Percentiles rank a stretch among this genome's conserved stretches.
These are phyloP conservation scores for Mucor piriformis DNA, from an alignment of 371 early-diverging fungal genomes.

Conservation along the genomic window DNA sequence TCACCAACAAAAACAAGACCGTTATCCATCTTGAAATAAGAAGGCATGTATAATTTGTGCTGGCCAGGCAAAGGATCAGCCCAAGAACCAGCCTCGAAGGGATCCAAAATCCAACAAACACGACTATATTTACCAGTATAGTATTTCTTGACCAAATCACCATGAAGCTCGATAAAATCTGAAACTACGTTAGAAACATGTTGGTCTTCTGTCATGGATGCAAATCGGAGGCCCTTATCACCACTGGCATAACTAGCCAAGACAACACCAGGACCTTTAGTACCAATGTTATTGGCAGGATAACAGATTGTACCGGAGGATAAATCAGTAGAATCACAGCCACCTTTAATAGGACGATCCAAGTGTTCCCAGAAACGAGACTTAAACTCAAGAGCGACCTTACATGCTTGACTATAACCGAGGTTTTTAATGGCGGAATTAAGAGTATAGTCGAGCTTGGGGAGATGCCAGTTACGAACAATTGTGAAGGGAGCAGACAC, in stretches of 20 bases:
- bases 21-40: conserved; percentile 32
- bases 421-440: conserved; percentile 28
- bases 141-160: conserved; percentile 32
- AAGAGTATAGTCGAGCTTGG: conserved; percentile 32
- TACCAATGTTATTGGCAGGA: conserved; percentile 32
- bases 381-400: conserved; percentile 36
- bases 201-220: conserved; percentile 39
- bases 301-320: conserved; percentile 27
- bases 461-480: conserved; percentile 41
- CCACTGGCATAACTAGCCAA: conserved; percentile 37
- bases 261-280: conserved; percentile 35
- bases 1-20: conserved; percentile 40
- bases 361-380: conserved; percentile 40
- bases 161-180: conserved; percentile 37
- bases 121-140: conserved; percentile 37
- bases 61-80: conserved; percentile 30
- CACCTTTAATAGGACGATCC: conserved; percentile 35
- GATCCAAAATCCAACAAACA: conserved; percentile 32
- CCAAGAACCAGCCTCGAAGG: conserved; percentile 34
- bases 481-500: conserved; percentile 34
- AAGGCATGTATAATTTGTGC: conserved; percentile 37
- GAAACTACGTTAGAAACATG: conserved; percentile 33
- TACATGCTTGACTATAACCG: conserved; percentile 30
- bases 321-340: conserved; percentile 36
- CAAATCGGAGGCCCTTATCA: conserved; percentile 26